Evolutionary conservation across 306 rosid genomes (phyloP), one percentile per base, ranked within the genome.

Genomic region (Vachellia pachyceras): DNA sequence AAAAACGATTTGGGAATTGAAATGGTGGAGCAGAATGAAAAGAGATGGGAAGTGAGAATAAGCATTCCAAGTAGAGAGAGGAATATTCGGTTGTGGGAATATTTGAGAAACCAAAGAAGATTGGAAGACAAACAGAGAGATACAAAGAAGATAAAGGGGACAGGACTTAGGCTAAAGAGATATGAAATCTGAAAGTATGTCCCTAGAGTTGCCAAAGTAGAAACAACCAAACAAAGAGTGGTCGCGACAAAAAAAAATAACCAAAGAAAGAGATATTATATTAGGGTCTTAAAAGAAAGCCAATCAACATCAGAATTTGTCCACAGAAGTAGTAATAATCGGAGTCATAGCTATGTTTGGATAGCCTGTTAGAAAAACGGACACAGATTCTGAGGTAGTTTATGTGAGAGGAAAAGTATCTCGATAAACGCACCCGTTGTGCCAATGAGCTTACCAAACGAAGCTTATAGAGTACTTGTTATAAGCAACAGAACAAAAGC

Each of bases 51-150:
- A 61, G 18, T 61, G 39, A 61, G 67, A 2, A 29, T 25, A 42
- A 42, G 61, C 61, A 55, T 55, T 7, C 11, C 29, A 15, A 46
- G 60, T 23, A 52, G 23, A 60, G 54, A 3, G 5, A 7, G 12
- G 66, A 61, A 61, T 61, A 61, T 61, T 25, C 39, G 39, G 37
- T 1, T 3, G 39, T 11, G 39, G 39, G 67, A 61, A 61, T 61
- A 25, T 61, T 61, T 61, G 40, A 61, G 67, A 61, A 61, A 61
- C 67, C 67, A 61, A 61, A 61, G 67, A 23, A 61, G 67, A 61
- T 25, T 29, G 67, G 39, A 12, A 18, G 67, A 61, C 67, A 61
- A 61, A 61, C 18, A 61, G 67, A 61, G 67, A 61, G 67, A 23
- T 29, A 61, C 67, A 61, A 61, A 11, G 66, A 13, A 29, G 40